phyloP scores from a whole-genome alignment of 139 green algal species.

The Spirogloea muscicola region DNA sequence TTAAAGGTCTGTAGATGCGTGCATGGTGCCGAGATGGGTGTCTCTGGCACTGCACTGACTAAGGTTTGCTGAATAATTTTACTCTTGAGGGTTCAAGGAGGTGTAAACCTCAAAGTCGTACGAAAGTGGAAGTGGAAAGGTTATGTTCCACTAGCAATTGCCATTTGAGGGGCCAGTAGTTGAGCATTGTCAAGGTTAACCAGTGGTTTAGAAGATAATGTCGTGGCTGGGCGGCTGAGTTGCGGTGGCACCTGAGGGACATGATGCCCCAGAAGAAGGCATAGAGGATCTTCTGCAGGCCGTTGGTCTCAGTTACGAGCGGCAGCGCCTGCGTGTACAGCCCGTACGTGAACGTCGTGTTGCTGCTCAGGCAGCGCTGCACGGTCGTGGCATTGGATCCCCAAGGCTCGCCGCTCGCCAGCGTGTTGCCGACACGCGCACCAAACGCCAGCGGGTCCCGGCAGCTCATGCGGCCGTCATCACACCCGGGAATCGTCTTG shows the following conservation, averaged over 20 bases:
- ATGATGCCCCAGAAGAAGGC: conserved; percentile 15
- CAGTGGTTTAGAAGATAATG: not conserved
- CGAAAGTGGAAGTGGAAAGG: too few relatives aligned
- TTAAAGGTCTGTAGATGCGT: too few relatives aligned
- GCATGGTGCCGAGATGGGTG: too few relatives aligned
- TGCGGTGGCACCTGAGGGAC: not conserved
- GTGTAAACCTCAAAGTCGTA: too few relatives aligned
- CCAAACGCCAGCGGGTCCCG: not conserved
- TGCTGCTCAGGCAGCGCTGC: not conserved
- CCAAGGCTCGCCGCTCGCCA: not conserved
- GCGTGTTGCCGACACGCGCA: not conserved
- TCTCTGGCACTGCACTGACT: too few relatives aligned
- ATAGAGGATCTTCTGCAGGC: conserved; percentile 2
- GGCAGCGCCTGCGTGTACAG: conserved; percentile 2
- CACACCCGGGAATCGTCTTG: not conserved
- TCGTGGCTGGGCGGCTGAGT: too few relatives aligned
- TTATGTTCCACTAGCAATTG: too few relatives aligned
- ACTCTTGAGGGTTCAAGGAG: too few relatives aligned
- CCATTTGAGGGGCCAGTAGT: too few relatives aligned
- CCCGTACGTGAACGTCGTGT: not conserved
- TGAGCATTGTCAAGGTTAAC: too few relatives aligned
- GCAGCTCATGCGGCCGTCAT: not conserved
- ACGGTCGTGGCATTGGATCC: not conserved
- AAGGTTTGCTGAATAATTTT: too few relatives aligned
- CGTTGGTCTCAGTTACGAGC: not conserved